phyloP scores from a whole-genome alignment of 2,329 filamentous ascomycete genomes.

The Arthrobotrys musiformis region DNA sequence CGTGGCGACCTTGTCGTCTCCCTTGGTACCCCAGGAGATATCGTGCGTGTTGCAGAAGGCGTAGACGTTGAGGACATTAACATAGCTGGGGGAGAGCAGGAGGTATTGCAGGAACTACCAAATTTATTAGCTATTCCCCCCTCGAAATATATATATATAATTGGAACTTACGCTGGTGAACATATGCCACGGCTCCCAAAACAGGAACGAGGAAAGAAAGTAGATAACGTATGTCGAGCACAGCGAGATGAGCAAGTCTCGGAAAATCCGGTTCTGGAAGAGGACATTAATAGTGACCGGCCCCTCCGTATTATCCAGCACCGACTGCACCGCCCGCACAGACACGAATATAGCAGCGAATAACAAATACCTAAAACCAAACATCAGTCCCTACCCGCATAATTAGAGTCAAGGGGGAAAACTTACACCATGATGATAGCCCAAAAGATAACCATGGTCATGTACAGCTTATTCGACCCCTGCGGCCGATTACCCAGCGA shows the following conservation, averaged over 20 bases:
- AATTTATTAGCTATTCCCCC: not conserved
- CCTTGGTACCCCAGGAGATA: conserved; percentile 97
- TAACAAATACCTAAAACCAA: conserved; percentile 76
- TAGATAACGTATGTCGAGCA: conserved; percentile 93
- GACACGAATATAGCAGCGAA: conserved; percentile 97
- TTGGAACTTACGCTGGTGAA: conserved; percentile 76
- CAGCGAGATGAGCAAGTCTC: conserved; percentile 91
- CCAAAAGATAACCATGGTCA: conserved; percentile 99
- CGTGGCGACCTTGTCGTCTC: conserved; percentile 90
- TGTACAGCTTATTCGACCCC: conserved; percentile 91
- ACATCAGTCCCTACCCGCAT: not conserved
- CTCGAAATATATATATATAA: not conserved
- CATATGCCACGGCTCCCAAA: conserved; percentile 99
- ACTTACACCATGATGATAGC: conserved; percentile 88
- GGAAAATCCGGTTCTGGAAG: conserved; percentile 89
- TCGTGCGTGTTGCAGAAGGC: conserved; percentile 99
- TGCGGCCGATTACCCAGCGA: conserved; percentile 94
- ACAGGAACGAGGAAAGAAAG: conserved; percentile 88
- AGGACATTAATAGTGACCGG: conserved; percentile 76
- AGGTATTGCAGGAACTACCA: conserved; percentile 87
- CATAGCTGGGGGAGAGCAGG: conserved; percentile 92
- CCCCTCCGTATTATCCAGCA: conserved; percentile 70
- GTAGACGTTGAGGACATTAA: conserved; percentile 98
- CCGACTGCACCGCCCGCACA: conserved; percentile 80
- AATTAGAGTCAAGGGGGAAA: not conserved